A percentile compares a stretch with the other conserved stretches of the same genome.
Conservation (phyloP, 805 yeast species). For the Saturnispora sekii region DNA sequence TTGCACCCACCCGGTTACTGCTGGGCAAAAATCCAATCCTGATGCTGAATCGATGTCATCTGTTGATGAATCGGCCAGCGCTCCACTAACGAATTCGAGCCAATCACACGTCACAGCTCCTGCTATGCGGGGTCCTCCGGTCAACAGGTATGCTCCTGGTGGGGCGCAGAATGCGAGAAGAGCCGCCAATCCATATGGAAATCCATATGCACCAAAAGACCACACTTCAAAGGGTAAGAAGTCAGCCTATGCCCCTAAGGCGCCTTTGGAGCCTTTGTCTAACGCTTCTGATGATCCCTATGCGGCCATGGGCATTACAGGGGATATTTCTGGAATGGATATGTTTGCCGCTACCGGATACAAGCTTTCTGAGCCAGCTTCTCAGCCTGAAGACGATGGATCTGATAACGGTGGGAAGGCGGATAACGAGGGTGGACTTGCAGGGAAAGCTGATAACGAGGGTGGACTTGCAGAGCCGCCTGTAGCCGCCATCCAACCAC, state of each 20-base stretch:
- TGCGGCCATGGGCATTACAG: slow-evolving; percentile 11
- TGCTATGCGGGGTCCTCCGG: neutral
- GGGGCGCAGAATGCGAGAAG: neutral
- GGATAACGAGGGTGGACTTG: neutral
- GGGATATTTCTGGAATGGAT: slow-evolving; percentile 16
- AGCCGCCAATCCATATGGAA: slow-evolving; percentile 6
- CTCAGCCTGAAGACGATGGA: neutral
- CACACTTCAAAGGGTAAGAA: too few relatives aligned
- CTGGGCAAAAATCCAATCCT: too few relatives aligned
- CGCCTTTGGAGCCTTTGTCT: neutral
- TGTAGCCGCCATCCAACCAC: neutral
- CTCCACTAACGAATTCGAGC: neutral
- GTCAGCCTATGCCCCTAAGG: neutral
- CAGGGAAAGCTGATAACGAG: neutral
- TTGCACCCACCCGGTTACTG: too few relatives aligned
- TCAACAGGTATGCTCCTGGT: slow-evolving; percentile 1
- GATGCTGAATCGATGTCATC: too few relatives aligned
- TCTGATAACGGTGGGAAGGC: neutral
- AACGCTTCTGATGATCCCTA: neutral
- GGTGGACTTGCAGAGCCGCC: neutral
- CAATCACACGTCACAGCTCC: neutral
- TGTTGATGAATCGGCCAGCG: too few relatives aligned
- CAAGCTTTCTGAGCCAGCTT: neutral
- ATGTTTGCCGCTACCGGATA: slow-evolving; percentile 28
- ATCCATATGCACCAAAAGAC: slow-evolving; percentile 4